These are phyloP conservation scores for Xylariaceae sp. DNA, from an alignment of 2,329 filamentous ascomycete species.

Conservation along the genomic window DNA sequence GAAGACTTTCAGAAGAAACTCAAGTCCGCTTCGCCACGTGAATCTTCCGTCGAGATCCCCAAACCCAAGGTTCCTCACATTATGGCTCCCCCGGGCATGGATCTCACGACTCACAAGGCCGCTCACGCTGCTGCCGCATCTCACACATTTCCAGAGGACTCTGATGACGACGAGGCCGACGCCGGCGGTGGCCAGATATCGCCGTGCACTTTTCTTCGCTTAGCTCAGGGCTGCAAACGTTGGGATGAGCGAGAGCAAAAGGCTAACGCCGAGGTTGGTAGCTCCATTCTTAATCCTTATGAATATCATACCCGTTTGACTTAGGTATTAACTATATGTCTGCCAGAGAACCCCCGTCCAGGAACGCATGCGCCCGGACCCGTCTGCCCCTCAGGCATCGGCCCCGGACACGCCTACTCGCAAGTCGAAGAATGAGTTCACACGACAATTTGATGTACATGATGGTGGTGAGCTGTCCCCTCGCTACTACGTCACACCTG, in stretches of 20 bases:
- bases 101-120: slow-evolving; percentile 16
- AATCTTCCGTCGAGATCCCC: slow-evolving; percentile 21
- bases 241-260: slow-evolving; percentile 23
- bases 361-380: neutral
- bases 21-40: slow-evolving; percentile 17
- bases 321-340: neutral
- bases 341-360: slow-evolving; percentile 3
- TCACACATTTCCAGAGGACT: slow-evolving; percentile 11
- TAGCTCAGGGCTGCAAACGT: slow-evolving; percentile 33
- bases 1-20: slow-evolving; percentile 1
- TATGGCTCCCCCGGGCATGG: slow-evolving; percentile 16
- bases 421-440: neutral
- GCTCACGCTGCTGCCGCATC: slow-evolving; percentile 11
- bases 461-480: neutral
- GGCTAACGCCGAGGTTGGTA: slow-evolving; percentile 33
- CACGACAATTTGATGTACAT: neutral
- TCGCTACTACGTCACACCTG: neutral
- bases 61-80: slow-evolving; percentile 21
- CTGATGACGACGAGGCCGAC: slow-evolving; percentile 35
- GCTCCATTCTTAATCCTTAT: neutral
- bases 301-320: neutral
- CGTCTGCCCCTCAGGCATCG: neutral
- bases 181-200: slow-evolving; percentile 35
- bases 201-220: slow-evolving; percentile 38
- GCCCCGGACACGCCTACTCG: neutral